A percentile compares a stretch with the other conserved stretches of the same genome.
phyloP scores from a whole-genome alignment of 176 grass and related monocot species.

The Leersia perrieri region DNA sequence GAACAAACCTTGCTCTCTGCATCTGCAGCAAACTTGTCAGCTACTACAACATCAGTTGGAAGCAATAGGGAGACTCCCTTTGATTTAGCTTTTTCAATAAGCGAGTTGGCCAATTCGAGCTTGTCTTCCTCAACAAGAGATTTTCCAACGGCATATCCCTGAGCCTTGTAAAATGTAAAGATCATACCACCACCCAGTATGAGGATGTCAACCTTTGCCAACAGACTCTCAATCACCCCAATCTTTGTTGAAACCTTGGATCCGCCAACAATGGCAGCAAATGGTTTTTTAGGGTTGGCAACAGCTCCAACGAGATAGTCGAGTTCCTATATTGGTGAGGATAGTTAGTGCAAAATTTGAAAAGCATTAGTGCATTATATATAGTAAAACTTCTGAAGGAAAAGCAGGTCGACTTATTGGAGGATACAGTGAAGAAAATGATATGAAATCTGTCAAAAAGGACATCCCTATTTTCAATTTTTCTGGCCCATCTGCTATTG shows the following conservation, averaged over 20 bases:
- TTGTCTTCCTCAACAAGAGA: constrained; percentile 92
- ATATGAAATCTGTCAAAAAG: not conserved
- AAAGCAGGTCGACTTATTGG: not conserved
- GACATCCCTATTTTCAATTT: not conserved
- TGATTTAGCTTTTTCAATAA: constrained; percentile 63
- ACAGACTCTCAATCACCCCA: constrained; percentile 73
- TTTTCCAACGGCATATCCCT: constrained; percentile 63
- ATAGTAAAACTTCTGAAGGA: not conserved
- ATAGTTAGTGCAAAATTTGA: not conserved
- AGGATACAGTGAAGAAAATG: not conserved
- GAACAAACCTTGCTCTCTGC: constrained; percentile 75
- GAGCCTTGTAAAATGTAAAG: constrained; percentile 84
- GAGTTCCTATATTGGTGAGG: constrained; percentile 50
- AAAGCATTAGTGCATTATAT: not conserved
- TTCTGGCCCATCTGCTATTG: too few species aligned
- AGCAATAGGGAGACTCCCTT: constrained; percentile 72
- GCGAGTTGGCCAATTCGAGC: constrained; percentile 61
- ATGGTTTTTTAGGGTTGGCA: constrained; percentile 74
- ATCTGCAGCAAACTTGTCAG: constrained; percentile 75
- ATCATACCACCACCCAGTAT: constrained; percentile 90
- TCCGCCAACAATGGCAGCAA: constrained; percentile 83
- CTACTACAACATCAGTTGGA: constrained; percentile 71
- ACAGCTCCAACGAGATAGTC: constrained; percentile 88
- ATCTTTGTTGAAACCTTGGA: constrained; percentile 87
- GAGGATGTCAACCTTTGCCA: constrained; percentile 78